Percentiles rank a stretch among this genome's conserved stretches.
Evolutionary conservation across 2,329 filamentous ascomycete genomes (phyloP).

Genomic region (Penicillium sp.): DNA sequence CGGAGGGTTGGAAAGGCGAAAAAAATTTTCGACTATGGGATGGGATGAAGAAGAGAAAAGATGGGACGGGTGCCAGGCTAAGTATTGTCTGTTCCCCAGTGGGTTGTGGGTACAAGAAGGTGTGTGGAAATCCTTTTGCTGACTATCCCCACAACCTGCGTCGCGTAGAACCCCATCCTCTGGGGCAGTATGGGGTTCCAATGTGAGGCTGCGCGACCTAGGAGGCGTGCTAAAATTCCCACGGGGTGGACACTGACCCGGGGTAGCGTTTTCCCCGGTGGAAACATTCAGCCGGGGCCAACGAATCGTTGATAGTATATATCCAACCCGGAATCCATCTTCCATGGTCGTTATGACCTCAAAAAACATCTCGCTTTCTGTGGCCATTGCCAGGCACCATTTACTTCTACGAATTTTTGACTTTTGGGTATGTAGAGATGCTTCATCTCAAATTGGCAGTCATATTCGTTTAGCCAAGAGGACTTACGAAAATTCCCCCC

Average conservation of each 20-base stretch:
- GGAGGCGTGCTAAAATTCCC: slow-evolving; percentile 16
- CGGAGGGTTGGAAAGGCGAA: neutral
- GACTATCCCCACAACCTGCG: slow-evolving; percentile 27
- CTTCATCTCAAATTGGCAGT: too few species aligned
- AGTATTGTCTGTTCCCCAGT: slow-evolving; percentile 17
- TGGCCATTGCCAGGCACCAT: neutral
- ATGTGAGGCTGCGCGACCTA: slow-evolving; percentile 18
- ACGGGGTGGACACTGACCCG: slow-evolving; percentile 20
- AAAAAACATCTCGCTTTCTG: neutral
- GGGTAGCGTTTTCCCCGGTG: slow-evolving; percentile 35
- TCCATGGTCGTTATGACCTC: slow-evolving; percentile 3
- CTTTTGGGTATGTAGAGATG: too few species aligned
- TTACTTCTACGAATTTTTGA: neutral
- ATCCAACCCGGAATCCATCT: slow-evolving; percentile 12
- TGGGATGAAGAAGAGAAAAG: slow-evolving; percentile 7
- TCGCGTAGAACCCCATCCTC: slow-evolving; percentile 25
- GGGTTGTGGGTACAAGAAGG: slow-evolving; percentile 6
- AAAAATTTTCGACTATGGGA: slow-evolving; percentile 4
- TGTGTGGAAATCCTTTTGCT: slow-evolving; percentile 21
- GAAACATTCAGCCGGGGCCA: slow-evolving; percentile 29
- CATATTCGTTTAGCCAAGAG: neutral
- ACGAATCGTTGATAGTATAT: slow-evolving; percentile 18
- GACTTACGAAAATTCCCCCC: neutral
- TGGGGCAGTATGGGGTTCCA: slow-evolving; percentile 29
- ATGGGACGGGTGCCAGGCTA: slow-evolving; percentile 14